These are phyloP conservation scores for Trichoderma sp. DNA, from an alignment of 2,329 filamentous ascomycete species.

Conservation along the genomic window DNA sequence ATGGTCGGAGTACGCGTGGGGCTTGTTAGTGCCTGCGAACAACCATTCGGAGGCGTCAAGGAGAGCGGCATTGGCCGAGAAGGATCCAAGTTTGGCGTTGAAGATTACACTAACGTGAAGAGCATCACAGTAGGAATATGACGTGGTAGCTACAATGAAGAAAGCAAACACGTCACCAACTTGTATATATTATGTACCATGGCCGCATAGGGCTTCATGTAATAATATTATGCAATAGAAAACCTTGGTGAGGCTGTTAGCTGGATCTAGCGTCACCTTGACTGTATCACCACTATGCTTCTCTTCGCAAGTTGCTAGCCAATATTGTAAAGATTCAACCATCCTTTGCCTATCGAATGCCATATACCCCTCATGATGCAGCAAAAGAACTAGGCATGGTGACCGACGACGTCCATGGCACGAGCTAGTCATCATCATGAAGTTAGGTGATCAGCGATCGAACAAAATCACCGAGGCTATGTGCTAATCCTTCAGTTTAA, in stretches of 20 bases:
- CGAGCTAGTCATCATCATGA: not conserved
- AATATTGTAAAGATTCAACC: not conserved
- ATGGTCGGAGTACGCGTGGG: slow-evolving; percentile 67
- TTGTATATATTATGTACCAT: not conserved
- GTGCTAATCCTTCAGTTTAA: not conserved
- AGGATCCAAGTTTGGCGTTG: not conserved
- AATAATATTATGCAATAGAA: not conserved
- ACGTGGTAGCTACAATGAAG: not conserved
- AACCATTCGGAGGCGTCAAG: not conserved
- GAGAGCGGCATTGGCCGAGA: not conserved
- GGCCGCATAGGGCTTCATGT: not conserved
- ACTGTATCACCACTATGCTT: not conserved
- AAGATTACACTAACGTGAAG: not conserved
- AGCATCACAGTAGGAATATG: not conserved
- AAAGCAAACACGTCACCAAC: not conserved
- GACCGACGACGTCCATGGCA: not conserved
- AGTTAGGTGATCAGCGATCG: not conserved
- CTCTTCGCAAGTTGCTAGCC: not conserved
- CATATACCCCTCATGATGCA: not conserved
- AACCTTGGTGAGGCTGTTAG: not conserved
- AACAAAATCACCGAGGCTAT: not conserved
- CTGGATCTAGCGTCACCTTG: not conserved
- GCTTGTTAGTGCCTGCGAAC: slow-evolving; percentile 24
- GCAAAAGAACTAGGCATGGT: not conserved
- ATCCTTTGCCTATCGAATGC: not conserved